Conservation (phyloP, 192 early-diverging fungal species). For the Chytriomyces sp. region DNA sequence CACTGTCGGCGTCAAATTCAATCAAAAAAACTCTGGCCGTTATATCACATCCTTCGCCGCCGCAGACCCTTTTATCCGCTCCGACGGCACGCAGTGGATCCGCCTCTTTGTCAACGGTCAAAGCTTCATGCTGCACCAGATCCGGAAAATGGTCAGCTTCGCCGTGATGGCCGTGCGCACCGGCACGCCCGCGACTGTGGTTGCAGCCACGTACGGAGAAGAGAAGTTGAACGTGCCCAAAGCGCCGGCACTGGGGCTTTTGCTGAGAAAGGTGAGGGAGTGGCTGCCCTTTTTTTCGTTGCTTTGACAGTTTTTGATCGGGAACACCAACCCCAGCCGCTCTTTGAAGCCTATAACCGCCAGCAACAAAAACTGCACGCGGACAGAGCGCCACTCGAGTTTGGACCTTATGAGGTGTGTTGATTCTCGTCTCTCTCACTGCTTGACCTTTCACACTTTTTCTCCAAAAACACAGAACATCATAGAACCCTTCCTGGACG, state of each 20-base stretch:
- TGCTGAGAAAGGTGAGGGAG: slow-evolving; percentile 23
- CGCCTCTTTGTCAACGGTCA: slow-evolving; percentile 91
- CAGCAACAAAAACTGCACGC: slow-evolving; percentile 4
- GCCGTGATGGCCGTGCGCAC: slow-evolving; percentile 80
- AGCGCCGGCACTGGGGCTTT: slow-evolving; percentile 65
- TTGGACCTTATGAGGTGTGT: slow-evolving; percentile 39
- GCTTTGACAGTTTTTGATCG: neutral
- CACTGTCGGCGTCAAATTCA: slow-evolving; percentile 77
- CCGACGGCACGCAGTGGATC: slow-evolving; percentile 79
- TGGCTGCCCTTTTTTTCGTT: neutral
- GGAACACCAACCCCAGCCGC: neutral
- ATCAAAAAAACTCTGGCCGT: slow-evolving; percentile 76
- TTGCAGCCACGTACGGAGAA: slow-evolving; percentile 64
- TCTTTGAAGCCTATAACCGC: slow-evolving; percentile 29
- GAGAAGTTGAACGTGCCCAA: slow-evolving; percentile 93
- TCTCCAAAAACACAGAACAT: slow-evolving; percentile 43
- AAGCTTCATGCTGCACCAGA: slow-evolving; percentile 99
- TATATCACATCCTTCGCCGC: slow-evolving; percentile 79
- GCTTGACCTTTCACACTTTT: neutral
- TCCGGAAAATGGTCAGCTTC: slow-evolving; percentile 98
- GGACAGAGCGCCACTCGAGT: slow-evolving; percentile 20
- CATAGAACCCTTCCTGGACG: slow-evolving; percentile 85
- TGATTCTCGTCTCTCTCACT: neutral
- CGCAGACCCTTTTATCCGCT: slow-evolving; percentile 48
- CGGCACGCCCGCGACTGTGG: slow-evolving; percentile 66